Base-by-base conservation (phyloP, 495 filamentous ascomycete species). In the Corynascus novoguineensis region DNA sequence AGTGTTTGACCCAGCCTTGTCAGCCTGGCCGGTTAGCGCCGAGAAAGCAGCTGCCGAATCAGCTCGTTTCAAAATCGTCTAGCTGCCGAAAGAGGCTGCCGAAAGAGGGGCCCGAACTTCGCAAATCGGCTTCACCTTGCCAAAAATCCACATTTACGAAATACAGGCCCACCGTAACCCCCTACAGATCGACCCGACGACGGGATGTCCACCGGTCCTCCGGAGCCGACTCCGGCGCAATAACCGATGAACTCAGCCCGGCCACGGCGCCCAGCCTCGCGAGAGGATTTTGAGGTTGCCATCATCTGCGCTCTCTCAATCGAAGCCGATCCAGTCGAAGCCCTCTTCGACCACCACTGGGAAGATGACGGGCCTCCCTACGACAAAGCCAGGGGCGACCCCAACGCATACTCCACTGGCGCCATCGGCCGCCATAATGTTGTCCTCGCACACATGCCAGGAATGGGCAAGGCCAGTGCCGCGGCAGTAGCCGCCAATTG, bases 391-490 rank as follows among this genome's bases (percentile, higher is more conserved):
- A 34, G 49, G 12, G 60, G 59, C 1, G 69, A n/a, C n/a, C n/a
- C n/a, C n/a, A n/a, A n/a, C n/a, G n/a, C n/a, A n/a, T n/a, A n/a
- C n/a, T n/a, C n/a, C n/a, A n/a, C n/a, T n/a, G n/a, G n/a, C n/a
- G n/a, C n/a, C n/a, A n/a, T n/a, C n/a, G n/a, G n/a, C n/a, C 49
- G 55, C 8, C 59, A 73, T 38, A 60, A 74, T 62, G 68, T 74
- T 8, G 71, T 73, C 14, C 60, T 73, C 22, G 56, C 58, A 9
- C 59, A 63, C 25, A 58, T 72, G 51, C 64, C 70, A 6, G 46
- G 55, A 38, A 74, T 71, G 63, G 71, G 71, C 5, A 72, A 62
- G 27, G 60, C 48, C 3, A 66, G 27, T 45, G 66, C 72, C 31
- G 68, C 72, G 19, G 55, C 52, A 22, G 65, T 65, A 1, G 64